Percentiles rank a stretch among this genome's conserved stretches.
These are phyloP conservation scores for Exophiala oligosperma DNA, from an alignment of 2,329 filamentous ascomycete genomes.

Conservation along the genomic window DNA sequence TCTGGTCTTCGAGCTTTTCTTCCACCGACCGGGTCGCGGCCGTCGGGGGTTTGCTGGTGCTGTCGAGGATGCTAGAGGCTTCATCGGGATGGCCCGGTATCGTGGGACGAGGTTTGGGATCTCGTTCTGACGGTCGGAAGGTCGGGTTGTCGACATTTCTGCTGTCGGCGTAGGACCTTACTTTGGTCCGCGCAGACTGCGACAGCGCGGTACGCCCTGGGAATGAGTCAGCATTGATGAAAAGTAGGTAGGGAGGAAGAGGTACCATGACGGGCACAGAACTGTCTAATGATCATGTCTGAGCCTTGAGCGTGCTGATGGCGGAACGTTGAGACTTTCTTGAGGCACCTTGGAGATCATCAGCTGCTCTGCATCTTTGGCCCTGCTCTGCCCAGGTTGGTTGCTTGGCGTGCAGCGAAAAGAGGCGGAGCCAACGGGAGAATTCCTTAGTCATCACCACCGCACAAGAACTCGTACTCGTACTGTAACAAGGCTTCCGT, in stretches of 20 bases:
- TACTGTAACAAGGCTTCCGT: too few relatives aligned
- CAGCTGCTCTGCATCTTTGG: not conserved
- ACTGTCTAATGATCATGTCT: slow-evolving; percentile 29
- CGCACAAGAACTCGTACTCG: too few relatives aligned
- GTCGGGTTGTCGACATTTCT: slow-evolving; percentile 19
- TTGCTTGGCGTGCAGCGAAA: not conserved
- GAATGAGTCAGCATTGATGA: slow-evolving; percentile 5
- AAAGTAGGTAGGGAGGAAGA: not conserved
- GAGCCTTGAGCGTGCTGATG: not conserved
- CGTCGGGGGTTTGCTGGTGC: slow-evolving; percentile 15
- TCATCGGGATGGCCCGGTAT: slow-evolving; percentile 27
- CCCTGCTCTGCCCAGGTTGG: not conserved
- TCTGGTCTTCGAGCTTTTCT: slow-evolving; percentile 13
- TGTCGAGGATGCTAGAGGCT: slow-evolving; percentile 27
- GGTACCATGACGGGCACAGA: slow-evolving; percentile 29
- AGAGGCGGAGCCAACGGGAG: not conserved
- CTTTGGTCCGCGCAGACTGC: slow-evolving; percentile 16
- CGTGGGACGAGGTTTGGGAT: slow-evolving; percentile 11
- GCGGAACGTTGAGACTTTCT: not conserved
- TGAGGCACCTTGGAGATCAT: not conserved
- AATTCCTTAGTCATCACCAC: not conserved
- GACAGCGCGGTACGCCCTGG: slow-evolving; percentile 27
- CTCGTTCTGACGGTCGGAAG: slow-evolving; percentile 21
- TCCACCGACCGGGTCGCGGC: slow-evolving; percentile 8
- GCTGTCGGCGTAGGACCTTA: slow-evolving; percentile 20